These are phyloP conservation scores for Posidonia oceanica DNA, from an alignment of 116 monocot genomes.

Conservation along the genomic window DNA sequence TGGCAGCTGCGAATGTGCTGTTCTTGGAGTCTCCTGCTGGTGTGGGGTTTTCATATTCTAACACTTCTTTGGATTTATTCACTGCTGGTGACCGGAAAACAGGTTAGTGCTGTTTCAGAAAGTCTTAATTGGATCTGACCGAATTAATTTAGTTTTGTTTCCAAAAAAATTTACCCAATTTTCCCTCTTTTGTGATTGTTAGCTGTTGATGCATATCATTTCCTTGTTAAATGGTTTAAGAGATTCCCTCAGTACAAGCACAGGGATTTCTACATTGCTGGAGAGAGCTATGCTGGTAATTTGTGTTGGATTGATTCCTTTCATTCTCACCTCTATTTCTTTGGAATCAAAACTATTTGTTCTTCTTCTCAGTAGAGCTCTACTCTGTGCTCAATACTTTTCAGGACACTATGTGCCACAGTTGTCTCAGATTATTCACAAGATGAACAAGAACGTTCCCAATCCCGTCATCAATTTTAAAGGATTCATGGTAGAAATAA, in stretches of 20 bases:
- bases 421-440: conserved; percentile 15
- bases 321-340: neutral
- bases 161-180: neutral
- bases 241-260: conserved; percentile 29
- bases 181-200: neutral
- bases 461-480: conserved; percentile 22
- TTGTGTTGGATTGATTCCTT: neutral
- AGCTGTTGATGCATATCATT: conserved; percentile 20
- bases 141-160: neutral
- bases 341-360: too few species aligned
- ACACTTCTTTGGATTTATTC: conserved; percentile 43
- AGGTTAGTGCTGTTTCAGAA: conserved; percentile 21
- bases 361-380: neutral
- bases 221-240: conserved; percentile 25
- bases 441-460: conserved; percentile 10
- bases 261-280: conserved; percentile 32
- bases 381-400: neutral
- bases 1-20: conserved; percentile 59
- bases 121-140: neutral
- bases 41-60: conserved; percentile 73
- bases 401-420: conserved; percentile 35
- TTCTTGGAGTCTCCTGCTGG: conserved; percentile 85
- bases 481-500: conserved; percentile 18
- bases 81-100: conserved; percentile 50
- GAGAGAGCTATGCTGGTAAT: conserved; percentile 30